Conservation (phyloP, 1,284 basidiomycete species). For the Austroboletus niveus region DNA sequence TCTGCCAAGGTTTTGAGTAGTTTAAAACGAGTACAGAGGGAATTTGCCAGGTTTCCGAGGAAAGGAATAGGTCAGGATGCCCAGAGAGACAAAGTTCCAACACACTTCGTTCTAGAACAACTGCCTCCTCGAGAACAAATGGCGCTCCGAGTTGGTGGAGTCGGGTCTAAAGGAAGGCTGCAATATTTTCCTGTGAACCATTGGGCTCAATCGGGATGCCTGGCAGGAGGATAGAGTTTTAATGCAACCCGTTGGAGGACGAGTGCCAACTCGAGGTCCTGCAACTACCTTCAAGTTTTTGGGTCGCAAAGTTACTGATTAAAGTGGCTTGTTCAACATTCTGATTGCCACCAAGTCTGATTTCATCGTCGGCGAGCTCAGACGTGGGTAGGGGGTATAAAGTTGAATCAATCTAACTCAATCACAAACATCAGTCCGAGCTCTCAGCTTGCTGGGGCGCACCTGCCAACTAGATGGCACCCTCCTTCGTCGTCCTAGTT, state of each 20-base stretch:
- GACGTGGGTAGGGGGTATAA: too few relatives aligned
- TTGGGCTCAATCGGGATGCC: background rate
- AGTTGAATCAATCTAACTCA: too few relatives aligned
- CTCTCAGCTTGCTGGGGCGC: too few relatives aligned
- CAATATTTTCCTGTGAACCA: background rate
- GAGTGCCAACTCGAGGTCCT: background rate
- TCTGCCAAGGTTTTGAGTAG: background rate
- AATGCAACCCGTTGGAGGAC: background rate
- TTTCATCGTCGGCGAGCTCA: background rate
- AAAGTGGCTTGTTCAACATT: background rate
- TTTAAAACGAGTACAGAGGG: background rate
- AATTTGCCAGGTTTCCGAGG: background rate
- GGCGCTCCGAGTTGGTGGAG: background rate
- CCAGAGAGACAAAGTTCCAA: background rate
- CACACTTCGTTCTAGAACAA: background rate
- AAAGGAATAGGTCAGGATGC: background rate
- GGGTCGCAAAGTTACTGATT: background rate
- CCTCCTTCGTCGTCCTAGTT: too few relatives aligned
- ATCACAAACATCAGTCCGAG: too few relatives aligned
- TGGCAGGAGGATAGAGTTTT: background rate
- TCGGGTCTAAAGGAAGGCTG: background rate
- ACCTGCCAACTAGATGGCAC: too few relatives aligned
- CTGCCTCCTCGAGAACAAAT: background rate
- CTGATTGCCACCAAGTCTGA: background rate
- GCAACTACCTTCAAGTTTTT: background rate